Conservation (phyloP, 495 filamentous ascomycete species). For the Neurospora sp. region DNA sequence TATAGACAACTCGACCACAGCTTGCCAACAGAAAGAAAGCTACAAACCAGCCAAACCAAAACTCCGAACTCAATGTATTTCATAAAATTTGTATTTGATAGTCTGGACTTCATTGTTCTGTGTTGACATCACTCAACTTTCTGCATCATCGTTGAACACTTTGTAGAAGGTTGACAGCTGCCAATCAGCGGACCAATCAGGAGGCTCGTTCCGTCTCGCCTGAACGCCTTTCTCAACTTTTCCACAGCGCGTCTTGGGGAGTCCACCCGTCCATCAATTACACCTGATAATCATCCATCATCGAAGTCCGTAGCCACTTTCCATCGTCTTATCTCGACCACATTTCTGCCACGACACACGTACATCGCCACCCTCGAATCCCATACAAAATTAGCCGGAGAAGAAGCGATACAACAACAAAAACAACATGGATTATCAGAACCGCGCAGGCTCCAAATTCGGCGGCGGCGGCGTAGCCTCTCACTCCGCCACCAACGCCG, state of each 20-base stretch:
- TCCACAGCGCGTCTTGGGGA: not conserved
- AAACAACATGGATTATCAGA: constrained; percentile 56
- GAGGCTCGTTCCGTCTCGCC: not conserved
- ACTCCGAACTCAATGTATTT: not conserved
- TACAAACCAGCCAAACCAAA: not conserved
- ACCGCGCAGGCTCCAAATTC: constrained; percentile 95
- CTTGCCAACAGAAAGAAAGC: not conserved
- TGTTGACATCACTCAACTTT: not conserved
- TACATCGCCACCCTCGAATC: not conserved
- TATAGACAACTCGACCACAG: not conserved
- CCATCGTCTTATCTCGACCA: not conserved
- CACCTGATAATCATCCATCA: not conserved
- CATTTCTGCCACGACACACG: not conserved
- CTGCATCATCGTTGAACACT: not conserved
- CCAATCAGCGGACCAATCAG: not conserved
- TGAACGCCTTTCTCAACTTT: not conserved
- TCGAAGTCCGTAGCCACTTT: not conserved
- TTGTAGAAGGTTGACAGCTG: not conserved
- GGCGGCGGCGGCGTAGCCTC: constrained; percentile 95
- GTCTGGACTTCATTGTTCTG: not conserved
- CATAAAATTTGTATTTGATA: not conserved
- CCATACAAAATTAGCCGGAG: not conserved
- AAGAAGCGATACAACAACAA: not conserved
- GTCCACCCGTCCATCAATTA: not conserved
- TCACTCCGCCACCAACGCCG: constrained; percentile 85